phyloP scores from a whole-genome alignment of 257 asterid species.

The Solanum sejunctum region DNA sequence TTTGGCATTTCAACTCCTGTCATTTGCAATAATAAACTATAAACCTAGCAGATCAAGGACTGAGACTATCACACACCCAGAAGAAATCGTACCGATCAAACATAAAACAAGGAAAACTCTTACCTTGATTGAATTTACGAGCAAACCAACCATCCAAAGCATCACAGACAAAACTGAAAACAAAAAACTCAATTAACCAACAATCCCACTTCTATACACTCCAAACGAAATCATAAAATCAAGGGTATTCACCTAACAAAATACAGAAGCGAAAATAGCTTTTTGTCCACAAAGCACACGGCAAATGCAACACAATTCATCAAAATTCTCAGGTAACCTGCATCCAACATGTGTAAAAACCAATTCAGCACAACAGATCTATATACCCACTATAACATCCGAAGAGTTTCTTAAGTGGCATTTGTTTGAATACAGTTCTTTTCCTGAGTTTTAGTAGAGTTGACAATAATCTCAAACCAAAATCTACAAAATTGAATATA shows the following conservation, averaged over 20 bases:
- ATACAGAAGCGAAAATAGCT: constrained; percentile 73
- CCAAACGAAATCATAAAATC: not conserved
- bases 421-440: not conserved
- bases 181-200: not conserved
- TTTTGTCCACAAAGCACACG: constrained; percentile 71
- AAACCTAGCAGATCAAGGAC: not conserved
- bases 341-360: not conserved
- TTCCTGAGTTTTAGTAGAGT: not conserved
- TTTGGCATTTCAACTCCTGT: not conserved
- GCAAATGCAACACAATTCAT: constrained; percentile 86
- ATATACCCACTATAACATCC: not conserved
- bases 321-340: constrained; percentile 45
- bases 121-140: constrained; percentile 94
- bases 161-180: constrained; percentile 83
- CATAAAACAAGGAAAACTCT: constrained; percentile 8
- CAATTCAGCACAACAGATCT: not conserved
- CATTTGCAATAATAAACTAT: not conserved
- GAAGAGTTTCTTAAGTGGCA: not conserved
- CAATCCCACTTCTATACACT: constrained; percentile 1
- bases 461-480: not conserved
- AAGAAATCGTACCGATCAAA: not conserved
- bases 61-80: not conserved
- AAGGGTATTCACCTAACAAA: constrained; percentile 46
- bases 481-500: not conserved
- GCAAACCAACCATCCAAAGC: constrained; percentile 99